Conservation (phyloP, 2,329 filamentous ascomycete genomes). For the Ceratocystis alfenasii region DNA sequence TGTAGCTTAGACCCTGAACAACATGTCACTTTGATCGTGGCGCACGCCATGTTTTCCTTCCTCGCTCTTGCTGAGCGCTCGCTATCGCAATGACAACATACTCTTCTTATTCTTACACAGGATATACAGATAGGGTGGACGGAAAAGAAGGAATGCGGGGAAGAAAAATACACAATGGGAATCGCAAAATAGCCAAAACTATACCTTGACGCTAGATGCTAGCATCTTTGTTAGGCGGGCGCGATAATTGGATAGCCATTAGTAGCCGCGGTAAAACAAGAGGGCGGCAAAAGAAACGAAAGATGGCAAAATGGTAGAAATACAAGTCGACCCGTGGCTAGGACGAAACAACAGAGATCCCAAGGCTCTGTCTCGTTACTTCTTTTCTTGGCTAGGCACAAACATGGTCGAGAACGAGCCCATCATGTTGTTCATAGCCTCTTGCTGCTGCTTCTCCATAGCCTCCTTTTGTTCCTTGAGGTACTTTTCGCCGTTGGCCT, state of each 20-base stretch:
- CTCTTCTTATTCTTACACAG: conserved; percentile 11
- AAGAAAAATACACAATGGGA: conserved; percentile 1
- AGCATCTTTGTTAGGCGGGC: not conserved
- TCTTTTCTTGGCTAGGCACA: conserved; percentile 27
- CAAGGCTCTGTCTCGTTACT: not conserved
- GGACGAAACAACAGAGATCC: not conserved
- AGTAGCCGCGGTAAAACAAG: not conserved
- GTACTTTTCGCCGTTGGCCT: conserved; percentile 89
- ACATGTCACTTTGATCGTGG: not conserved
- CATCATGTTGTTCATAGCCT: conserved; percentile 89
- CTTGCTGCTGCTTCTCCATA: conserved; percentile 80
- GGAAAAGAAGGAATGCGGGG: too few species aligned
- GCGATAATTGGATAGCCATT: too few species aligned
- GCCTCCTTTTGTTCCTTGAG: conserved; percentile 82
- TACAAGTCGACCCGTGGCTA: not conserved
- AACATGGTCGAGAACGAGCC: conserved; percentile 55
- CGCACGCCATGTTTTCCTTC: too few species aligned
- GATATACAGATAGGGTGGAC: not conserved
- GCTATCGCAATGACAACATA: not conserved
- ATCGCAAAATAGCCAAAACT: not conserved
- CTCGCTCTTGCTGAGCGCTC: too few species aligned
- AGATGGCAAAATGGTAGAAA: not conserved
- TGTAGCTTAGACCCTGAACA: not conserved
- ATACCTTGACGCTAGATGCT: not conserved
- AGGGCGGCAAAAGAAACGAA: not conserved